A percentile compares a stretch with the other conserved stretches of the same genome.
Evolutionary conservation across 1,284 basidiomycete genomes (phyloP).

Genomic region (Ganoderma multipileum): DNA sequence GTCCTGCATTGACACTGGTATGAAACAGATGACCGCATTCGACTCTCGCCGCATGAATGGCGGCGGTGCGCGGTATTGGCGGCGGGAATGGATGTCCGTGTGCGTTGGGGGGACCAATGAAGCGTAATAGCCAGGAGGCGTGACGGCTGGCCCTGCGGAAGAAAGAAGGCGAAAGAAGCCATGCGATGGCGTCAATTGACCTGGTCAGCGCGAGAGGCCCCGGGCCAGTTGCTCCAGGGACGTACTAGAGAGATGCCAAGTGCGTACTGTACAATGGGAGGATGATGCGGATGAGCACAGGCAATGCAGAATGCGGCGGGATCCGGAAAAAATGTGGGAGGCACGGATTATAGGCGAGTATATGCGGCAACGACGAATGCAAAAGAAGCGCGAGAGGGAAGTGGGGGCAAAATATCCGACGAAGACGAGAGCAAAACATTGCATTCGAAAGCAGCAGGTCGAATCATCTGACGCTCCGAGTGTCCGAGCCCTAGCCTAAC

Average conservation of each 20-base stretch:
- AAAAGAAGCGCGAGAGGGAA: neutral
- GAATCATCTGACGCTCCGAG: conserved; percentile 22
- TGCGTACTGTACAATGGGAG: conserved; percentile 29
- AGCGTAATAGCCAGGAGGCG: conserved; percentile 12
- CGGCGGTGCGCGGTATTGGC: neutral
- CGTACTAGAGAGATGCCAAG: conserved; percentile 12
- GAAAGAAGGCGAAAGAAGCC: conserved; percentile 14
- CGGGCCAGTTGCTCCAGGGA: conserved; percentile 8
- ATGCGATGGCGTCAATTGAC: conserved; percentile 21
- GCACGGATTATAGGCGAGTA: neutral
- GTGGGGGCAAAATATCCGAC: conserved; percentile 18
- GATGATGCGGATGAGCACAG: neutral
- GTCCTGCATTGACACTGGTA: neutral
- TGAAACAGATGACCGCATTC: neutral
- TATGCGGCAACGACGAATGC: conserved; percentile 8
- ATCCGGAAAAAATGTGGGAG: conserved; percentile 10
- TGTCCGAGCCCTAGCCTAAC: neutral
- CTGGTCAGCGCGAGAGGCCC: conserved; percentile 27
- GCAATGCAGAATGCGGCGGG: conserved; percentile 10
- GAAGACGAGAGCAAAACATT: conserved; percentile 10
- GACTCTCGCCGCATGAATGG: neutral
- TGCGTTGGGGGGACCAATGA: neutral
- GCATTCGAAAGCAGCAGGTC: conserved; percentile 12
- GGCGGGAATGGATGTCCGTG: conserved; percentile 11
- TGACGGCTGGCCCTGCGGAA: conserved; percentile 1